phyloP scores from a whole-genome alignment of 2,329 filamentous ascomycete species.

The Sclerotiophoma versabilis region DNA sequence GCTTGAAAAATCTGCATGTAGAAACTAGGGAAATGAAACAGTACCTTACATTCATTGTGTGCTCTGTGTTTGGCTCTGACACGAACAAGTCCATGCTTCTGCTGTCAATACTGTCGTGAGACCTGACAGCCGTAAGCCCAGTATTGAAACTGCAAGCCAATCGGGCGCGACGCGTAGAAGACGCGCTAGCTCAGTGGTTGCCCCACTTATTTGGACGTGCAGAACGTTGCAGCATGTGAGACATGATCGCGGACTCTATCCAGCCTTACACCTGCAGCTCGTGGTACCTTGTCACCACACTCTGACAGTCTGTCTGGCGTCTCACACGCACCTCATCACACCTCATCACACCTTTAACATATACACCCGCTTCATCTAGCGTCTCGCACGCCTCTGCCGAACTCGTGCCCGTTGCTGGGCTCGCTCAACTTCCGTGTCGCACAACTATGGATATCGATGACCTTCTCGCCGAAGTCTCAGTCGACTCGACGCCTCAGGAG shows the following conservation, averaged over 20 bases:
- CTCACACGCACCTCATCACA: conserved; percentile 1
- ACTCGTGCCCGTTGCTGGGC: not conserved
- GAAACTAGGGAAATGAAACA: conserved; percentile 34
- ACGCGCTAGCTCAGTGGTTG: conserved; percentile 14
- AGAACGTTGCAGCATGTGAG: conserved; percentile 11
- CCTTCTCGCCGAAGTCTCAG: conserved; percentile 59
- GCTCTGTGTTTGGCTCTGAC: not conserved
- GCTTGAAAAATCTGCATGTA: conserved; percentile 33
- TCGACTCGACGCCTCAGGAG: conserved; percentile 59
- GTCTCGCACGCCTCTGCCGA: not conserved
- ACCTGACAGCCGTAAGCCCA: conserved; percentile 7
- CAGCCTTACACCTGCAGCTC: conserved; percentile 2
- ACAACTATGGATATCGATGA: conserved; percentile 58
- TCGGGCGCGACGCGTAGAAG: conserved; percentile 10
- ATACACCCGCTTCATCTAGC: not conserved
- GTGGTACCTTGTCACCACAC: not conserved
- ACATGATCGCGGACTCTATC: conserved; percentile 4
- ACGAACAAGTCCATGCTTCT: not conserved
- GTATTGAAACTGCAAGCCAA: conserved; percentile 9
- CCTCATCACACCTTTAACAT: not conserved
- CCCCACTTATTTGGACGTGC: conserved; percentile 16
- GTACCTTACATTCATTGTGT: conserved; percentile 17
- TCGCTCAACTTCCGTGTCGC: not conserved
- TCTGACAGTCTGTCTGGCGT: not conserved
- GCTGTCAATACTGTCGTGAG: conserved; percentile 9